Base-by-base conservation (phyloP, 2,329 filamentous ascomycete genomes). In the Saccharata proteae region DNA sequence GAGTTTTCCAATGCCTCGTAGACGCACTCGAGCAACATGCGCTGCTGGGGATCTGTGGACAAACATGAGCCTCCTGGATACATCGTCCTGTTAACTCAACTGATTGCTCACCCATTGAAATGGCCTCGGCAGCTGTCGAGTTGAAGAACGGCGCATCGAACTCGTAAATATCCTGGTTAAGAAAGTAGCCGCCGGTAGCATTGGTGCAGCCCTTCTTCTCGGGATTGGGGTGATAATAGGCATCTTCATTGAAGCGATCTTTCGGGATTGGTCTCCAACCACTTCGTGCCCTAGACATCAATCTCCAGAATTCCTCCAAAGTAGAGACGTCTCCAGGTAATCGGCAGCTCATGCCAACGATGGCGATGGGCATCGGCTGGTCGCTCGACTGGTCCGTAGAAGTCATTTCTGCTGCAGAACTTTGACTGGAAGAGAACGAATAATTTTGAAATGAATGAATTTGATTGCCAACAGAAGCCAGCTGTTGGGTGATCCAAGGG, bases 161-260 rank as follows among this genome's bases (percentile, higher is more conserved):
- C 1, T 11, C 12, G 3, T 19, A 8, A 10, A 40, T 12, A 23
- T 47, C 38, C 23, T 45, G 30, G 15, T 36, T 26, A 6, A 47
- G 29, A 23, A 45, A 39, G 27, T 42, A 38, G 11, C 31, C 37
- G 12, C 33, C 35, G n/a, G 29, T 25, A 4, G 23, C 30, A 19
- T 36, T 39, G 36, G 37, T 36, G 32, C 22, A 34, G 8, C 41
- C 39, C 6, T 34, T 27, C 29, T 38, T 40, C n/a, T 36, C 36
- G 5, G 40, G 30, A 28, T 40, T 37, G 3, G 57, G 57, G 37
- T 59, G 55, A 39, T 56, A 59, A 37, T 48, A 51, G 3, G 48
- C 53, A 13, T 47, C 44, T 2, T 46, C 34, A 36, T 53, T 55
- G 21, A 55, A 48, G 3, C 57, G 43, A n/a, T 53, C 47, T 11